A percentile compares a stretch with the other conserved stretches of the same genome.
phyloP scores from a whole-genome alignment of 139 green algal species.

The Gonium pectorale region DNA sequence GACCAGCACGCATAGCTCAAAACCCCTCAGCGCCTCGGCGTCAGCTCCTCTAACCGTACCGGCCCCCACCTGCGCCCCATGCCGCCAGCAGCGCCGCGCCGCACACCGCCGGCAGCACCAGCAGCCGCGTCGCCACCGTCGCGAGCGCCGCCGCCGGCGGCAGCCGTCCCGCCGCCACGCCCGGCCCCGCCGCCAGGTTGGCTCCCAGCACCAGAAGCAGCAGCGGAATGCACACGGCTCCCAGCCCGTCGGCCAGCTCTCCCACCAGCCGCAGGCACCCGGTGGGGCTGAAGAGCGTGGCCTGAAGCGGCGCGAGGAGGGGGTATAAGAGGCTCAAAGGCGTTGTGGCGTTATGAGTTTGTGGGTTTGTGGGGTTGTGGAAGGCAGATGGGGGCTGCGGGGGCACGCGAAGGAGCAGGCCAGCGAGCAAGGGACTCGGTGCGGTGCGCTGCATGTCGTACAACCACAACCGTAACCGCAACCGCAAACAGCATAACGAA shows the following conservation, averaged over 20 bases:
- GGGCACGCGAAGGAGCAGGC: no score
- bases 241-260: slow-evolving; percentile 48
- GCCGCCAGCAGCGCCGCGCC: slow-evolving; percentile 31
- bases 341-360: no score
- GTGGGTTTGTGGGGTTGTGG: no score
- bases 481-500: no score
- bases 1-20: no score
- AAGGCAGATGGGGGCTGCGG: no score
- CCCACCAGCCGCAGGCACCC: slow-evolving; percentile 49
- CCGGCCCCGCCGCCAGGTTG: slow-evolving; percentile 51
- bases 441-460: no score
- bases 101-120: slow-evolving; percentile 54
- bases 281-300: slow-evolving; percentile 37
- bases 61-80: not conserved
- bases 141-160: not conserved
- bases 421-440: no score
- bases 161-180: slow-evolving; percentile 17
- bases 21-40: no score
- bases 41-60: not conserved
- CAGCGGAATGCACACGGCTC: slow-evolving; percentile 47
- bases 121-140: slow-evolving; percentile 36
- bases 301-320: not conserved
- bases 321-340: no score
- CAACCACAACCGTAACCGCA: no score
- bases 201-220: slow-evolving; percentile 68